Conservation (phyloP, 805 yeast species). For the Starmerella floricola region DNA sequence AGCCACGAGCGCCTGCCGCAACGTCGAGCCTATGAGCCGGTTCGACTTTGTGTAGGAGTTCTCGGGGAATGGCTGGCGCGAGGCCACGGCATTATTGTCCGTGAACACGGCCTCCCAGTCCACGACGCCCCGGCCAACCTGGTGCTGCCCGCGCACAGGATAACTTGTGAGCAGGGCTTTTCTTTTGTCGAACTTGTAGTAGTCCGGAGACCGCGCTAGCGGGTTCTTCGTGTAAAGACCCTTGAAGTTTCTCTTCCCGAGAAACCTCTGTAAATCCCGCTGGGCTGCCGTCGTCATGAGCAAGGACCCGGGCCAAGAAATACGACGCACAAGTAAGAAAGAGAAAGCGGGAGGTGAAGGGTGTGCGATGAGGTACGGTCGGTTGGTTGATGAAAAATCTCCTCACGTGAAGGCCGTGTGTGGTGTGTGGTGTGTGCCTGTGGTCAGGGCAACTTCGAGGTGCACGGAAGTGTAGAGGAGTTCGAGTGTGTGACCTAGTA, state of each 20-base stretch:
- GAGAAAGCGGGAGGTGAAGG: no score
- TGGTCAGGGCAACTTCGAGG: no score
- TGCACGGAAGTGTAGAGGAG: no score
- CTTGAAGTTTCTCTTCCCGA: conserved; percentile 73
- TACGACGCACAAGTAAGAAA: no score
- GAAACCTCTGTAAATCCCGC: conserved; percentile 45
- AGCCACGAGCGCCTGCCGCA: conserved; percentile 48
- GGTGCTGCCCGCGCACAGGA: conserved; percentile 25
- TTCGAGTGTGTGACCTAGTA: no score
- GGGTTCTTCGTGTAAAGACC: conserved; percentile 73
- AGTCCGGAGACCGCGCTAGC: conserved; percentile 37
- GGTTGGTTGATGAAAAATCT: no score
- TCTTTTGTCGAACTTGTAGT: conserved; percentile 58
- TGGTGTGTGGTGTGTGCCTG: no score
- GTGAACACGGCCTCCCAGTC: conserved; percentile 26
- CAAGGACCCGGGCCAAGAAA: no score
- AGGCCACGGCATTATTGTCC: conserved; percentile 12
- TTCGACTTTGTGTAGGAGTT: conserved; percentile 63
- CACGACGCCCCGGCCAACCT: conserved; percentile 16
- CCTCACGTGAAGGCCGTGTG: no score
- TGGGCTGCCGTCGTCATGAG: conserved; percentile 21
- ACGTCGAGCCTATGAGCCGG: conserved; percentile 42
- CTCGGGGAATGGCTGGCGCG: conserved; percentile 62
- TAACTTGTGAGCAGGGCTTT: conserved; percentile 24
- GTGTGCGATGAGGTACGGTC: no score